Evolutionary conservation across 169 alveolate species (phyloP).

Genomic region (Plasmodium berghei): DNA sequence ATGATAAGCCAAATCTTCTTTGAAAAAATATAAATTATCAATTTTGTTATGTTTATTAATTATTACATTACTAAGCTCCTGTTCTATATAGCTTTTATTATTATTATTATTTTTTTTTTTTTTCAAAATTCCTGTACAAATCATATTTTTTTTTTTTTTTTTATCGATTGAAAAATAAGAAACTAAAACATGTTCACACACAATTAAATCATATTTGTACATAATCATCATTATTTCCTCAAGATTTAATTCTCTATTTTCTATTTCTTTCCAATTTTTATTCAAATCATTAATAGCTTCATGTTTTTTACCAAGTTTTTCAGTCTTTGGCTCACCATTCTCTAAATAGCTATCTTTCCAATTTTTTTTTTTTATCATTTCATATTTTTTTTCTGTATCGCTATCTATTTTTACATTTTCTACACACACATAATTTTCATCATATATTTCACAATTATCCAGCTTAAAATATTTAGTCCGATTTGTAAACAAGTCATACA

Average conservation of each 20-base stretch:
- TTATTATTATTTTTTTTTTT: neutral
- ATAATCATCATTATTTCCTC: neutral
- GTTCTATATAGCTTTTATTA: neutral
- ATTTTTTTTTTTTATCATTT: too few species aligned
- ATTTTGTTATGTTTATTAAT: constrained; percentile 8
- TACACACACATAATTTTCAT: too few species aligned
- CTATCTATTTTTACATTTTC: too few species aligned
- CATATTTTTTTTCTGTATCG: too few species aligned
- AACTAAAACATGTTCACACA: neutral
- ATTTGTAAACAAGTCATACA: too few species aligned
- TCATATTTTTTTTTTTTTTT: neutral
- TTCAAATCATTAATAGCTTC: too few species aligned
- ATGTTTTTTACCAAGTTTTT: too few species aligned
- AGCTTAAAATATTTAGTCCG: too few species aligned
- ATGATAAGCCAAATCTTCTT: constrained; percentile 36
- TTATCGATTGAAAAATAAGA: neutral
- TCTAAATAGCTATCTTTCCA: too few species aligned
- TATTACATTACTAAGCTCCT: neutral
- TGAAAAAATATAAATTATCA: constrained; percentile 15
- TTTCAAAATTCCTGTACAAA: neutral
- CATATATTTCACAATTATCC: too few species aligned
- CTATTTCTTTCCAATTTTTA: neutral
- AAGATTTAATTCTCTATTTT: too few species aligned
- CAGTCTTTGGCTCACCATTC: too few species aligned
- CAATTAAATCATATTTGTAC: constrained; percentile 6